phyloP scores from a whole-genome alignment of 345 rosid species.

The Lepidium sativum region DNA sequence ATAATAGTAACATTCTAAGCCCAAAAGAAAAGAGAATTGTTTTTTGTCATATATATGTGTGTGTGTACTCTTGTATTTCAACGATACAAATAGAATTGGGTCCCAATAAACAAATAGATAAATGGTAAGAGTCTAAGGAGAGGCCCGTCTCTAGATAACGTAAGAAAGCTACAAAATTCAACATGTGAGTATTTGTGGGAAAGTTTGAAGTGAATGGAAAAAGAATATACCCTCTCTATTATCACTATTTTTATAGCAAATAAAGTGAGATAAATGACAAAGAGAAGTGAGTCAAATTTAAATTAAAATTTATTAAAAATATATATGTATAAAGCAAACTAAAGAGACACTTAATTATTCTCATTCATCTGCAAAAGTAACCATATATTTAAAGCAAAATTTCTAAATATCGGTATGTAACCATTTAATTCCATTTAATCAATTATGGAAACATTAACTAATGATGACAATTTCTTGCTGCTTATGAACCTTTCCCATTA shows the following conservation, averaged over 20 bases:
- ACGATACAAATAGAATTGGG: neutral
- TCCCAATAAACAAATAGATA: constrained; percentile 18
- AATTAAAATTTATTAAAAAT: neutral
- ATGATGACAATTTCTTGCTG: constrained; percentile 30
- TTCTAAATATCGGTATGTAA: constrained; percentile 19
- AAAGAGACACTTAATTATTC: constrained; percentile 25
- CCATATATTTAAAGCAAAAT: constrained; percentile 22
- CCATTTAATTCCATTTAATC: constrained; percentile 12
- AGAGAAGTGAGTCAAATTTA: constrained; percentile 22
- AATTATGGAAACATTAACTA: constrained; percentile 21
- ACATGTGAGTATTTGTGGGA: constrained; percentile 22
- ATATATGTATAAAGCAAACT: constrained; percentile 17
- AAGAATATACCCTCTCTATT: constrained; percentile 28
- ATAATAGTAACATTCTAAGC: neutral
- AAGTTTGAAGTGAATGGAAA: constrained; percentile 25
- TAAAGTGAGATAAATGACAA: constrained; percentile 16
- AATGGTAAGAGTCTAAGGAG: constrained; percentile 23
- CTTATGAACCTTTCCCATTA: constrained; percentile 25
- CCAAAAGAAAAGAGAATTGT: too few species aligned
- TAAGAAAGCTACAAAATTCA: constrained; percentile 26
- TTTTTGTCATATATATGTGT: too few species aligned
- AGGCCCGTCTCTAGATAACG: constrained; percentile 21
- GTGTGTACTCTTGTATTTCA: neutral
- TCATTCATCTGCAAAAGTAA: constrained; percentile 33
- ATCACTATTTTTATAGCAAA: constrained; percentile 8